Evolutionary conservation across 202 grass and related monocot genomes (phyloP).

Genomic region (Cymbopogon flexuosus): DNA sequence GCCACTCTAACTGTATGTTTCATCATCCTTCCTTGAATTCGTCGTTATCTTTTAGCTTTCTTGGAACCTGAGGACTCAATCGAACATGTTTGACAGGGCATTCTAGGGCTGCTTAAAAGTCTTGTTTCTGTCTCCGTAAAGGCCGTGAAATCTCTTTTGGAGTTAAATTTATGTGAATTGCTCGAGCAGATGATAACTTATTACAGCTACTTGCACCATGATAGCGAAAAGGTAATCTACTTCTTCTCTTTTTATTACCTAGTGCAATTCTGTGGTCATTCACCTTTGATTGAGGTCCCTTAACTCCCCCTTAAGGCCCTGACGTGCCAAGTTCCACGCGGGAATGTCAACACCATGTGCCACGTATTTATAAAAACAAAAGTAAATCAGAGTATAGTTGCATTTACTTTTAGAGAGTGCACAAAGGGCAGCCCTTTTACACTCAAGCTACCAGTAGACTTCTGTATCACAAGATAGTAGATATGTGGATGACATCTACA

Average conservation of each 20-base stretch:
- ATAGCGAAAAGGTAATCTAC: slow-evolving; percentile 36
- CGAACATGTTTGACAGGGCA: slow-evolving; percentile 23
- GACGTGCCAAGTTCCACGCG: not conserved
- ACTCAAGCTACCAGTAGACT: slow-evolving; percentile 9
- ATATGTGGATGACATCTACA: slow-evolving; percentile 17
- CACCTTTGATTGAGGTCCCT: not conserved
- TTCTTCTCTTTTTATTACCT: not conserved
- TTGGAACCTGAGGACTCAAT: not conserved
- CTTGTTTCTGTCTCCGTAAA: slow-evolving; percentile 37
- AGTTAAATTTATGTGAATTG: slow-evolving; percentile 38
- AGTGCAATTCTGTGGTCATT: not conserved
- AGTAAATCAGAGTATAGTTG: not conserved
- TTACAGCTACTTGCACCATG: slow-evolving; percentile 20
- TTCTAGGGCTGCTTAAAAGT: slow-evolving; percentile 37
- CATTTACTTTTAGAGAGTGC: not conserved
- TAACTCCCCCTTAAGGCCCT: not conserved
- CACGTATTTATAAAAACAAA: not conserved
- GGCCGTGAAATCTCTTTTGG: slow-evolving; percentile 46
- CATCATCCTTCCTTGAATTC: not conserved
- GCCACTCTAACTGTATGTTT: slow-evolving; percentile 41
- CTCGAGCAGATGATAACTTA: slow-evolving; percentile 39
- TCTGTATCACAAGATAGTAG: not conserved
- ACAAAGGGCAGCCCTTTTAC: not conserved
- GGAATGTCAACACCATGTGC: not conserved
- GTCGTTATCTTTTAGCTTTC: not conserved